Evolutionary conservation across 139 green algal genomes (phyloP), one percentile per base, ranked within the genome.

Genomic region (Closterium sp.): DNA sequence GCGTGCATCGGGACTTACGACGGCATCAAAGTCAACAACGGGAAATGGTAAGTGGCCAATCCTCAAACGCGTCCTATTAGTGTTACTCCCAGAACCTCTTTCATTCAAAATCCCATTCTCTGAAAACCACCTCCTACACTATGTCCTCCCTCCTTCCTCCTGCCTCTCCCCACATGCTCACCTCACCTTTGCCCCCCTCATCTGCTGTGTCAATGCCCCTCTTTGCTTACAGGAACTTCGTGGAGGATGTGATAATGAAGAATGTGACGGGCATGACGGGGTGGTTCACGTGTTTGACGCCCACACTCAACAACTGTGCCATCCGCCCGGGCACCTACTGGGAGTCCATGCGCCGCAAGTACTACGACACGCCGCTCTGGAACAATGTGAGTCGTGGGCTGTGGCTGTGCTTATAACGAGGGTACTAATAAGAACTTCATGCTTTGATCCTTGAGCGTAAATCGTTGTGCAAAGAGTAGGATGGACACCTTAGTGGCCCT

Each of bases 221-320:
- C 32, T 2, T 38, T 38, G 32, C 19, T 79, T 79, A 1, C 85
- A 87, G 85, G 28, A 87, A 32, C 28, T 30, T 87, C 17, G 28
- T 87, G 22, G 85, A 32, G n/a, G 85, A 87, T 31, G 28, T 87
- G 85, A 30, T 32, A 30, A 31, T 87, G 85, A 31, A 31, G n/a
- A 31, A 30, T 19, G 85, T 31, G n/a, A 21, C 85, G 85, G n/a
- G 28, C 21, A 31, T 87, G 85, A 87, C 85, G n/a, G n/a, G 85
- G 28, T 32, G n/a, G 85, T 87, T 87, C 27, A 31, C 85, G n/a
- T 87, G 28, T 7, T 7, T 30, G 2, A 87, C n/a, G 19, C 28
- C n/a, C 85, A 87, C 85, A 24, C 62, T 70, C 84, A 92, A 90
- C 89, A 92, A 92, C 89, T 92, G 89, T 70, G 27, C n/a, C 70